phyloP scores from a whole-genome alignment of 768 basidiomycete genomes.

The Naganishia randhawae region DNA sequence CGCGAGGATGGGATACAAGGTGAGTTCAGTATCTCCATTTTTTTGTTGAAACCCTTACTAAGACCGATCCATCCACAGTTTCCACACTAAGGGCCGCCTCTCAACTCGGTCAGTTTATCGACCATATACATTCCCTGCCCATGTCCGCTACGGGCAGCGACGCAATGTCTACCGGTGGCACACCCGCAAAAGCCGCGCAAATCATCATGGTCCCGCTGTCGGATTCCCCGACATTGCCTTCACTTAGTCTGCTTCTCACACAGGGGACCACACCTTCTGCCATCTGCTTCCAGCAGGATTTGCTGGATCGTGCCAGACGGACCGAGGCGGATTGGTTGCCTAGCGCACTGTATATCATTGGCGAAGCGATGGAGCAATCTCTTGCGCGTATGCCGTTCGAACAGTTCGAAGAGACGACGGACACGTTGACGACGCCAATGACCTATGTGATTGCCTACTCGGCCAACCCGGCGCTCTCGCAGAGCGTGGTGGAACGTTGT shows the following conservation, averaged over 20 bases:
- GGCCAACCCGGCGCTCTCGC: constrained; percentile 44
- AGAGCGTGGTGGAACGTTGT: constrained; percentile 37
- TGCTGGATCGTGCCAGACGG: constrained; percentile 44
- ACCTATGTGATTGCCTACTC: constrained; percentile 46
- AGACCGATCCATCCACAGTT: neutral
- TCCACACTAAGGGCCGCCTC: constrained; percentile 19
- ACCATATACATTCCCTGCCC: neutral
- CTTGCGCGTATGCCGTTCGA: neutral
- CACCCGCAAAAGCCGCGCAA: constrained; percentile 3
- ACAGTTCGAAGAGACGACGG: neutral
- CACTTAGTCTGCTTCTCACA: constrained; percentile 42
- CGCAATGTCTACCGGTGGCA: neutral
- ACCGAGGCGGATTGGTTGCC: constrained; percentile 49
- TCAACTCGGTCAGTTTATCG: constrained; percentile 4
- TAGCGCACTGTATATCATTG: constrained; percentile 41
- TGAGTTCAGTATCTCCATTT: constrained; percentile 30
- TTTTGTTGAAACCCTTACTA: neutral
- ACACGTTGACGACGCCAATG: neutral
- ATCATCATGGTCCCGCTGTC: constrained; percentile 48
- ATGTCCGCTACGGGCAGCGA: neutral
- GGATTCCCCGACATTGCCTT: constrained; percentile 47
- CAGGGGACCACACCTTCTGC: constrained; percentile 48
- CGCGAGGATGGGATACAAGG: constrained; percentile 45
- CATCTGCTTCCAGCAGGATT: constrained; percentile 50
- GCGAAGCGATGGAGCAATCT: constrained; percentile 16